Base-by-base conservation (phyloP, 805 yeast species). In the Kodamaea laetipori region DNA sequence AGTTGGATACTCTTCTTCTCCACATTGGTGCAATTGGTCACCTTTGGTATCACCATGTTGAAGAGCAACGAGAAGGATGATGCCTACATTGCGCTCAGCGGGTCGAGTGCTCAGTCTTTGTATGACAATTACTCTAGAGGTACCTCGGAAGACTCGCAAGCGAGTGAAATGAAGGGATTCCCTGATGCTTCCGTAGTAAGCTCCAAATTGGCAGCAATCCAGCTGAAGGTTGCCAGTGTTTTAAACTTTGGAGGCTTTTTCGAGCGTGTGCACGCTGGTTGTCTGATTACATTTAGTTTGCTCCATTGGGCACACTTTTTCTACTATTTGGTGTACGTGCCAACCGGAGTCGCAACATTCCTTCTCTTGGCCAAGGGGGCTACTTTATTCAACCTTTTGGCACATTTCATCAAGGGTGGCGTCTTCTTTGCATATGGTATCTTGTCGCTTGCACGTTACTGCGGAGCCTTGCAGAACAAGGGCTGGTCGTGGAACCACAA, bases 381-480 rank as follows among this genome's bases (percentile, higher is more conserved):
- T 9, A 70, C 71, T 15, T 83, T 90, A 10, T 92, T 88, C 69
- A 89, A 88, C 54, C 64, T 92, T 41, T 73, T 92, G 45, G 99
- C 99, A 1, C 99, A 92, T 65, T 88, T 89, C 76, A 92, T 92
- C 63, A 92, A 92, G 64, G 99, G 99, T 47, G 94, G 92, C 18
- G 94, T 92, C 2, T 92, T 92, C 59, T 74, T 89, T 46, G 50
- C 73, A 4, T 67, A 86, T 30, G 99, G 99, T 15, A 48, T 90
- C 6, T 60, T 90, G 4, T 77, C 95, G n/a, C 71, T 94, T 30
- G 86, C 90, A 1, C 80, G 98, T 54, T 90, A 86, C 63, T 81
- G 89, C 55, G 99, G 99, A 3, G 86, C 84, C 9, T 87, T 84
- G 55, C 60, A 76, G 27, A 71, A 76, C 44, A 69, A 75, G 45